Evolutionary conservation across 768 basidiomycete genomes (phyloP).

Genomic region (Boletus sp.): DNA sequence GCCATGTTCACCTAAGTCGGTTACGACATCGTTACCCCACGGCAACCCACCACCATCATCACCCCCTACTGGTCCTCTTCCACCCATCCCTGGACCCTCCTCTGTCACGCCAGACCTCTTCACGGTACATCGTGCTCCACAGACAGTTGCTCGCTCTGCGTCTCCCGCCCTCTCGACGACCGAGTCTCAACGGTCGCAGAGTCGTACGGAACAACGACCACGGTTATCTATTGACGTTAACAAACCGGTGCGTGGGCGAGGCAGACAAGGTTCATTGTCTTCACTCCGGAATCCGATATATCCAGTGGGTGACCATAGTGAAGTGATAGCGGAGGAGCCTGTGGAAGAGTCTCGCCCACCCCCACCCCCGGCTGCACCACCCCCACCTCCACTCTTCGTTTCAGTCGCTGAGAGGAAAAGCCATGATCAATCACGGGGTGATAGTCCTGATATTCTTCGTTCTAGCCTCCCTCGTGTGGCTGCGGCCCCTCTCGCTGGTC

Average conservation of each 20-base stretch:
- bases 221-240: conserved; percentile 16
- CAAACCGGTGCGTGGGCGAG: conserved; percentile 14
- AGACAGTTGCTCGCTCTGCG: conserved; percentile 17
- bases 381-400: conserved; percentile 4
- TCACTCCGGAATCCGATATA: conserved; percentile 26
- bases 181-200: conserved; percentile 18
- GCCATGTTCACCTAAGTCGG: conserved; percentile 16
- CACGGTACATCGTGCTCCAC: conserved; percentile 39
- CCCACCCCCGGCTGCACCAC: background rate
- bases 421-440: conserved; percentile 11
- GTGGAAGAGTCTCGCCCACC: background rate
- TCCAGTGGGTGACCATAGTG: conserved; percentile 8
- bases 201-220: conserved; percentile 17
- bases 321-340: conserved; percentile 21
- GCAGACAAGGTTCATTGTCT: conserved; percentile 29
- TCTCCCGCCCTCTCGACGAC: conserved; percentile 25
- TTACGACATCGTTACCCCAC: conserved; percentile 4
- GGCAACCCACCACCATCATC: conserved; percentile 56
- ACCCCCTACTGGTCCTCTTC: conserved; percentile 59
- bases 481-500: background rate
- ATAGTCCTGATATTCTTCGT: conserved; percentile 22
- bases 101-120: conserved; percentile 49
- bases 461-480: conserved; percentile 17
- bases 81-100: conserved; percentile 65
- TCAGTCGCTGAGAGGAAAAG: conserved; percentile 7